A percentile compares a stretch with the other conserved stretches of the same genome.
Evolutionary conservation across 495 filamentous ascomycete genomes (phyloP).

Genomic region (Hypoxylon fuscum): DNA sequence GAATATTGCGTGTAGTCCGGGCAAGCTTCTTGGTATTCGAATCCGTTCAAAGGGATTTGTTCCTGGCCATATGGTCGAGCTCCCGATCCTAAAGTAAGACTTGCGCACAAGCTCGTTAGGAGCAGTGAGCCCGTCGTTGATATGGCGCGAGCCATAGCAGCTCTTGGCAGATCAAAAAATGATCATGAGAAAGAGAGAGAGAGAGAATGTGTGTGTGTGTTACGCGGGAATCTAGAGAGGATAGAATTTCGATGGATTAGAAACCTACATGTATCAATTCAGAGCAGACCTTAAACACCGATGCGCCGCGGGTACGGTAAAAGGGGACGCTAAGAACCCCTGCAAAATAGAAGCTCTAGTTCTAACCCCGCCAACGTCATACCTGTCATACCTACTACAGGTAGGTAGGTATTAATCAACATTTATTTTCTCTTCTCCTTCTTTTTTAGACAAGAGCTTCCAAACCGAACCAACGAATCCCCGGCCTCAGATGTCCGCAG

Average conservation of each 20-base stretch:
- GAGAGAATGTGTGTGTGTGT: too few relatives aligned
- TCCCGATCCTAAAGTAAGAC: slow-evolving; percentile 14
- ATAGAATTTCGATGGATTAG: too few relatives aligned
- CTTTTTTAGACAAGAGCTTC: slow-evolving; percentile 11
- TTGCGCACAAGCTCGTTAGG: slow-evolving; percentile 24
- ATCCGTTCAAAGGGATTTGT: slow-evolving; percentile 37
- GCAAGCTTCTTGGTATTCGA: slow-evolving; percentile 52
- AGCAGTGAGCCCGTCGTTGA: slow-evolving; percentile 26
- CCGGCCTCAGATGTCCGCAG: slow-evolving; percentile 57
- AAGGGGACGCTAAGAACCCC: not conserved
- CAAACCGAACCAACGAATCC: slow-evolving; percentile 11
- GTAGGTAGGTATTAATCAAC: too few relatives aligned
- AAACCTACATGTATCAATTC: too few relatives aligned
- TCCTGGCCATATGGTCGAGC: slow-evolving; percentile 35
- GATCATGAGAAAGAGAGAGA: slow-evolving; percentile 18
- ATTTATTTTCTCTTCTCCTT: too few relatives aligned
- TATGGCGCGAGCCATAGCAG: slow-evolving; percentile 21
- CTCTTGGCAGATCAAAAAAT: slow-evolving; percentile 22
- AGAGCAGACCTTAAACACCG: too few relatives aligned
- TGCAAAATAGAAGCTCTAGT: not conserved
- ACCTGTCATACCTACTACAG: too few relatives aligned
- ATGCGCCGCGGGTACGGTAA: slow-evolving; percentile 1
- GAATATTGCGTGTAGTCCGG: slow-evolving; percentile 64
- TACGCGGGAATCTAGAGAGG: not conserved
- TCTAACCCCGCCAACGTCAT: slow-evolving; percentile 29